These are phyloP conservation scores for Cryptosporidium viatorum DNA, from an alignment of 169 alveolate species.

Conservation along the genomic window DNA sequence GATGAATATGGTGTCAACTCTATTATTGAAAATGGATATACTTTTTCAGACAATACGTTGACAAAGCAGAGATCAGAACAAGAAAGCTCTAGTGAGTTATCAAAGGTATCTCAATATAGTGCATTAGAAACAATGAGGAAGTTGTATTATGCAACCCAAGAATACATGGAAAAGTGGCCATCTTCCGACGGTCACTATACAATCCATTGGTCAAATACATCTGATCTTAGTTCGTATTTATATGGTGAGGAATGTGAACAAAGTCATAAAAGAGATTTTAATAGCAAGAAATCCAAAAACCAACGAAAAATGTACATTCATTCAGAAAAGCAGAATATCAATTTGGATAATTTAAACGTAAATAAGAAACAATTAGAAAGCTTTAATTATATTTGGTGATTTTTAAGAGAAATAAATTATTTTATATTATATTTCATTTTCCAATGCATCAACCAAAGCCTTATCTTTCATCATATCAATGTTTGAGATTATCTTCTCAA, in stretches of 20 bases:
- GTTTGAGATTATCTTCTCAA: slow-evolving; percentile 14
- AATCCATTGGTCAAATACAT: slow-evolving; percentile 60
- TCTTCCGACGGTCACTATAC: slow-evolving; percentile 63
- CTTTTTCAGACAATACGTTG: not conserved
- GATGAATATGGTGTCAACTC: not conserved
- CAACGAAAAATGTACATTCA: not conserved
- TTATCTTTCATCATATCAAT: slow-evolving; percentile 21
- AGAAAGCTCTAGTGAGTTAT: not conserved
- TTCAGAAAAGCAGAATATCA: slow-evolving; percentile 3
- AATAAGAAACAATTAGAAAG: slow-evolving; percentile 12
- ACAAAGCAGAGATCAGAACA: not conserved
- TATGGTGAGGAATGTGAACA: slow-evolving; percentile 32
- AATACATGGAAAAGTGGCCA: slow-evolving; percentile 59
- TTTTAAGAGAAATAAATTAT: not conserved
- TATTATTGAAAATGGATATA: not conserved
- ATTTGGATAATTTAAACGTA: not conserved
- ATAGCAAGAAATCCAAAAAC: not conserved
- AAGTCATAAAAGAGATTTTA: not conserved
- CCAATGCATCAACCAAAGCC: slow-evolving; percentile 50
- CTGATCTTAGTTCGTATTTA: slow-evolving; percentile 34
- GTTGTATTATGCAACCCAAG: slow-evolving; percentile 48
- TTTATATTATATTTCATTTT: not conserved
- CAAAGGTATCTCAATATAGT: slow-evolving; percentile 17
- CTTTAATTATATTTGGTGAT: slow-evolving; percentile 57
- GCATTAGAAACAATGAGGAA: slow-evolving; percentile 62